Conservation (phyloP, 306 rosid species). For the Medicago ruthenica region DNA sequence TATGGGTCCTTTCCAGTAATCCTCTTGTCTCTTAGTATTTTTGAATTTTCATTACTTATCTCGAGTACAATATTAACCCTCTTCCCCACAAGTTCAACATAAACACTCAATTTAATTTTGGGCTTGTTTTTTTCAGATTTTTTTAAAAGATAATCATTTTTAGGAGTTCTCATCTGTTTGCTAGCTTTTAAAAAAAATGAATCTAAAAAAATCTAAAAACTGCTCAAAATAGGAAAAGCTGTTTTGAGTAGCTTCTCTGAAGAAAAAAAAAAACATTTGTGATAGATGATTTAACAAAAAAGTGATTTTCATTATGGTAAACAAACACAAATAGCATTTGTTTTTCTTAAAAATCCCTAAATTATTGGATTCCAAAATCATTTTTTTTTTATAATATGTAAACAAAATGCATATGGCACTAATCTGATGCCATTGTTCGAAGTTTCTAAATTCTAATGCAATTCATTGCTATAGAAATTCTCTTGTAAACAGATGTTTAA, state of each 20-base stretch:
- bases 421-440: slow-evolving; percentile 7
- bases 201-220: no score
- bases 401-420: slow-evolving; percentile 7
- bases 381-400: background rate
- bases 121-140: background rate
- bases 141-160: background rate
- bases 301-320: background rate
- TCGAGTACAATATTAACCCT: slow-evolving; percentile 18
- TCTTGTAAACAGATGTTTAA: background rate
- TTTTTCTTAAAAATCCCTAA: background rate
- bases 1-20: slow-evolving; percentile 93
- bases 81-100: background rate
- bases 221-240: background rate
- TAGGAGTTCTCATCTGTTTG: background rate
- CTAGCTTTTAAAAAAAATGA: no score
- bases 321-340: background rate
- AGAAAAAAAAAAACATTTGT: background rate
- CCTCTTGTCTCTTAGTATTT: slow-evolving; percentile 47
- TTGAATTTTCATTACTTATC: slow-evolving; percentile 31
- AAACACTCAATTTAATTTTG: background rate
- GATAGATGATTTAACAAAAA: background rate
- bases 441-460: slow-evolving; percentile 23
- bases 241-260: background rate
- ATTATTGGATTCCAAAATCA: background rate
- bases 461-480: slow-evolving; percentile 7